These are phyloP conservation scores for Amanita pallidorosea DNA, from an alignment of 768 basidiomycete genomes.

Conservation along the genomic window DNA sequence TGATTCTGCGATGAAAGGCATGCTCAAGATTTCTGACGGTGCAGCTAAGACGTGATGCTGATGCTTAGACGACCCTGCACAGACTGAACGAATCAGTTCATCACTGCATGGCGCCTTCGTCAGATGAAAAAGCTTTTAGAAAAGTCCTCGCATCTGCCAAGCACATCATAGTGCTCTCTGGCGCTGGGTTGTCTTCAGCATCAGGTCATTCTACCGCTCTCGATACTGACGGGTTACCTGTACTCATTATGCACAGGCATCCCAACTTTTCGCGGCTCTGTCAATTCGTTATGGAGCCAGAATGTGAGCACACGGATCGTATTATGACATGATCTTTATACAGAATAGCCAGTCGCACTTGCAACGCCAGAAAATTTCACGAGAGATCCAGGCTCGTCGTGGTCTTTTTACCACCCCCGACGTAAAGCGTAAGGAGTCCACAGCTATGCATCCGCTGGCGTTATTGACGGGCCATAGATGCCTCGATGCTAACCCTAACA, in stretches of 20 bases:
- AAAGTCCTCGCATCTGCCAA: slow-evolving; percentile 14
- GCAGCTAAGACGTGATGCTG: no score
- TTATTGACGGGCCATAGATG: slow-evolving; percentile 26
- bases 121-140: slow-evolving; percentile 12
- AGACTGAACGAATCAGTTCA: no score
- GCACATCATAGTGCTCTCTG: slow-evolving; percentile 31
- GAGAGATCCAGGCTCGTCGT: slow-evolving; percentile 36
- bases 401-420: slow-evolving; percentile 63
- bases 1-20: slow-evolving; percentile 27
- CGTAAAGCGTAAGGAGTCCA: slow-evolving; percentile 29
- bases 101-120: slow-evolving; percentile 11
- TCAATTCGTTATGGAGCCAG: slow-evolving; percentile 1
- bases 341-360: slow-evolving; percentile 34
- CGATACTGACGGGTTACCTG: not conserved
- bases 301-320: slow-evolving; percentile 10
- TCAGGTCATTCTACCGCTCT: slow-evolving; percentile 30
- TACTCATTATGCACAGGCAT: slow-evolving; percentile 8
- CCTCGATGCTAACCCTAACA: slow-evolving; percentile 36
- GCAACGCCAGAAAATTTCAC: slow-evolving; percentile 42
- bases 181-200: slow-evolving; percentile 56
- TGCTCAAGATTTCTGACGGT: no score
- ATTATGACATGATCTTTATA: slow-evolving; percentile 32
- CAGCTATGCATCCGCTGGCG: not conserved
- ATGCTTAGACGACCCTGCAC: no score
- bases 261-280: slow-evolving; percentile 1